These are phyloP conservation scores for Brassica cretica DNA, from an alignment of 345 rosid genomes.

Conservation along the genomic window DNA sequence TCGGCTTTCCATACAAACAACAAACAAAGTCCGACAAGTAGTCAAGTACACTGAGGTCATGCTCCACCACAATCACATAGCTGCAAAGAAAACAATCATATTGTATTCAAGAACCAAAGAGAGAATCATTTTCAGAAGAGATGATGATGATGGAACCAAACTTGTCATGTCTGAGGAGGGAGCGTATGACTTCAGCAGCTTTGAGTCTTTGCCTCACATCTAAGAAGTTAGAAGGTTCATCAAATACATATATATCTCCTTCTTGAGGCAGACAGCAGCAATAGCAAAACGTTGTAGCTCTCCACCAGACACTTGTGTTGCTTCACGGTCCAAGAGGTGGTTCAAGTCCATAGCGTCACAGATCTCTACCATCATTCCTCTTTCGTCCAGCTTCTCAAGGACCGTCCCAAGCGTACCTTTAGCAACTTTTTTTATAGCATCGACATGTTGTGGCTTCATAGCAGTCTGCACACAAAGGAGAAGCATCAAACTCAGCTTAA, in stretches of 20 bases:
- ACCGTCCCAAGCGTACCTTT: neutral
- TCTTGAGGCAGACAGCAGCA: neutral
- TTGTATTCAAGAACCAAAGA: neutral
- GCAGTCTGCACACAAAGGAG: neutral
- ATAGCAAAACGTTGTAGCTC: neutral
- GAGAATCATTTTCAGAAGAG: neutral
- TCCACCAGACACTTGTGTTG: neutral
- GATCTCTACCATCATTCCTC: neutral
- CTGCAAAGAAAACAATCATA: neutral
- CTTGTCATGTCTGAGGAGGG: neutral
- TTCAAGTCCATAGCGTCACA: neutral
- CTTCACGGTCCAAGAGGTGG: conserved; percentile 3
- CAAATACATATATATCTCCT: neutral
- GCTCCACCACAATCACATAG: conserved; percentile 1
- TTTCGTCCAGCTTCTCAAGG: neutral
- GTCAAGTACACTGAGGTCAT: neutral
- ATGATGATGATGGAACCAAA: neutral
- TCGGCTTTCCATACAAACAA: conserved; percentile 1
- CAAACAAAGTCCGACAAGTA: neutral
- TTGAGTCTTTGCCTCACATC: neutral
- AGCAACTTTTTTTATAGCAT: neutral
- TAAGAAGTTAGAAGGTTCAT: neutral
- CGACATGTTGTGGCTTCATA: neutral
- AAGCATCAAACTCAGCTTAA: neutral
- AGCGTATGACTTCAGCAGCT: neutral